Percentiles rank a stretch among this genome's conserved stretches.
Conservation (phyloP, 306 rosid species). For the Benincasa hispida region DNA sequence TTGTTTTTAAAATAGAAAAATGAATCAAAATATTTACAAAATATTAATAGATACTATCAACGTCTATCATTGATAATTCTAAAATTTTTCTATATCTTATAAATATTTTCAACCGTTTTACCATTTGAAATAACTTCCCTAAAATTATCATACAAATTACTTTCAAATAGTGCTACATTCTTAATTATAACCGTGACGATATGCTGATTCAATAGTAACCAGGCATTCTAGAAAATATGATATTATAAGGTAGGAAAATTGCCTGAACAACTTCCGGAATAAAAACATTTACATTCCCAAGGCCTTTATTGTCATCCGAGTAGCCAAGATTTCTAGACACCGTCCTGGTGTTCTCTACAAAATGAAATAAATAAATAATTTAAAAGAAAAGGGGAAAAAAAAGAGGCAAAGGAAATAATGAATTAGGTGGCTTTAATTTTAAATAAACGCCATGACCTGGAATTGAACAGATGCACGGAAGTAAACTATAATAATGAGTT, state of each 20-base stretch:
- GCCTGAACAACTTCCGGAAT: constrained; percentile 97
- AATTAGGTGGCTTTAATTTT: neutral
- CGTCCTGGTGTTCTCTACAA: constrained; percentile 74
- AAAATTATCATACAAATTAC: neutral
- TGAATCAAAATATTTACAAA: too few species aligned
- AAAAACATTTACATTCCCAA: constrained; percentile 62
- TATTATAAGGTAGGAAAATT: constrained; percentile 10
- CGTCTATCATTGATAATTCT: too few species aligned
- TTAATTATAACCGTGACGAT: neutral
- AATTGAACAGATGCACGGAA: constrained; percentile 1
- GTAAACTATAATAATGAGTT: neutral
- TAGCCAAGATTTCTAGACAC: constrained; percentile 91
- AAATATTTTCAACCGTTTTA: too few species aligned
- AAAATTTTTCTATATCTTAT: too few species aligned
- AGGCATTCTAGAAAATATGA: neutral
- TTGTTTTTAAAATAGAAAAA: too few species aligned
- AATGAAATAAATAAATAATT: constrained; percentile 11
- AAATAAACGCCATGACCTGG: neutral
- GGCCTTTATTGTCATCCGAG: constrained; percentile 24
- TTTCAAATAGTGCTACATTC: neutral
- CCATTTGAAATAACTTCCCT: too few species aligned
- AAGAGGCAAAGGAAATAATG: too few species aligned
- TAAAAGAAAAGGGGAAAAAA: too few species aligned
- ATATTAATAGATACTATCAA: too few species aligned
- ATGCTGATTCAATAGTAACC: neutral